Base-by-base conservation (phyloP, 331 rosid species). In the Rhamnella rubrinervis region DNA sequence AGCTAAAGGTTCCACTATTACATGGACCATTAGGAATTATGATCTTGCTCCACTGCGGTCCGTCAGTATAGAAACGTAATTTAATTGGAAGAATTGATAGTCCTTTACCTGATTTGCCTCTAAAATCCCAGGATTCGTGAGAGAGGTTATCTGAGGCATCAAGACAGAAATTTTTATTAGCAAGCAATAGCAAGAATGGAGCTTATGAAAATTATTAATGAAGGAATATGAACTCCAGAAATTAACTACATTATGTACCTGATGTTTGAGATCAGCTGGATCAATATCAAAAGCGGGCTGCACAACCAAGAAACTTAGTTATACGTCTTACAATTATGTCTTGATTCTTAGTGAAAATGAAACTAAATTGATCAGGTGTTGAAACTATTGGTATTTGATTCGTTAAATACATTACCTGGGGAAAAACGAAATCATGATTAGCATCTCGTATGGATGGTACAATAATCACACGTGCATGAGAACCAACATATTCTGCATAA, bases 381-480 rank as follows among this genome's bases (percentile, higher is more conserved):
- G 56, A 16, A 15, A 51, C 5, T 25, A 50, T 3, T 39, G 59
- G 49, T 35, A 39, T 59, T 80, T 61, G 50, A 23, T 44, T 44
- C 52, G 71, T 38, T 44, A 41, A 51, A 40, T 59, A 51, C 61
- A 77, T 73, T 79, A 91, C 98, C 98, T 91, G 98, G 58, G 98
- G 98, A 77, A 88, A 91, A 82, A 91, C 92, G 73, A 83, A 81
- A 75, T 89, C 97, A 59, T 93, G 98, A 78, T 87, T 78, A 51
- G 91, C 96, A 80, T 93, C 98, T 55, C 98, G 74, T 70, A 80
- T 80, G 16, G 98, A 93, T 51, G 98, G 98, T 68, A 93, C 84
- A 65, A 93, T 86, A 71, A 93, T 81, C 55, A 91, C 79, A 6
- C 88, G 91, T 55, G 85, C 82, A 14, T 85, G 75, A 14, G 89